Conservation (phyloP, 495 filamentous ascomycete species). For the Aspergillus baeticus region DNA sequence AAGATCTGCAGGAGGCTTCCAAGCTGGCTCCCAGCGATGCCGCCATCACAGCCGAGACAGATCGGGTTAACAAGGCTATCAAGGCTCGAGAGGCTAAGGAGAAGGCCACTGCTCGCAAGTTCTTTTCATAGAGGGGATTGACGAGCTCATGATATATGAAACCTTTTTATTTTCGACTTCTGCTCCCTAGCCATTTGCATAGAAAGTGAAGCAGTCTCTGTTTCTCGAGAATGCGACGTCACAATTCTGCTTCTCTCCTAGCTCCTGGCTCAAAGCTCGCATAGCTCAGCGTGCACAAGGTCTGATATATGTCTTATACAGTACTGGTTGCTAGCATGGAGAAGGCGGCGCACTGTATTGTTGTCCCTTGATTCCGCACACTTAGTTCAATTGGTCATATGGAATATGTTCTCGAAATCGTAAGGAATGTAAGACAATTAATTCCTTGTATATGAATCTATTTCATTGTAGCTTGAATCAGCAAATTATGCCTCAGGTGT, state of each 20-base stretch:
- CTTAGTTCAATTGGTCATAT: neutral
- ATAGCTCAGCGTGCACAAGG: conserved; percentile 3
- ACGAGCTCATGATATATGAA: conserved; percentile 31
- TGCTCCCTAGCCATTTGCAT: conserved; percentile 13
- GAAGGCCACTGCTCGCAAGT: conserved; percentile 84
- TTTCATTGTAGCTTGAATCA: neutral
- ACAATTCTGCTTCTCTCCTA: neutral
- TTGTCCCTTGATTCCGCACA: neutral
- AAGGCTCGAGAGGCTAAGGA: conserved; percentile 77
- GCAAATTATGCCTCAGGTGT: neutral
- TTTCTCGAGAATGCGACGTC: neutral
- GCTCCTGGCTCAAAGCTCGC: neutral
- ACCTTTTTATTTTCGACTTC: conserved; percentile 9
- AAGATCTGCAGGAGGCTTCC: conserved; percentile 72
- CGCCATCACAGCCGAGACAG: conserved; percentile 71
- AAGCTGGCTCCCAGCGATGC: conserved; percentile 75
- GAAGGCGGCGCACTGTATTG: conserved; percentile 11
- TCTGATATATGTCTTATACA: conserved; percentile 11
- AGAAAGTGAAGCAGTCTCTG: conserved; percentile 3
- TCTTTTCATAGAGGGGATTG: conserved; percentile 57
- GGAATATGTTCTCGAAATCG: neutral
- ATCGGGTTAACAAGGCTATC: conserved; percentile 70
- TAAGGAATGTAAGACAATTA: neutral
- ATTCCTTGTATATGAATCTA: neutral
- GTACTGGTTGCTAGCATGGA: conserved; percentile 16